phyloP scores from a whole-genome alignment of 805 yeast species.

The Wickerhamomyces hampshirensis region DNA sequence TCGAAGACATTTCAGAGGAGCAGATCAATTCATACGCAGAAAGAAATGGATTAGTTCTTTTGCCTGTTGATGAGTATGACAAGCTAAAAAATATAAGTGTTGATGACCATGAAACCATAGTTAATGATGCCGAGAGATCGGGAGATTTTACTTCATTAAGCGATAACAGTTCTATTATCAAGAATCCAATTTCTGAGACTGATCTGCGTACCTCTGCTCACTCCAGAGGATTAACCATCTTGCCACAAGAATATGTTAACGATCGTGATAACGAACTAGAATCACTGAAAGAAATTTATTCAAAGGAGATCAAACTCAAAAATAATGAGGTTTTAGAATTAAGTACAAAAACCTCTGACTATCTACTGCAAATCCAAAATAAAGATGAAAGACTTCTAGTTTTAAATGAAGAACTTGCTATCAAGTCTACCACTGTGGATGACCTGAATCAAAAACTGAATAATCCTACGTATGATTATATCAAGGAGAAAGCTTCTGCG shows the following conservation, averaged over 20 bases:
- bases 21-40: constrained; percentile 29
- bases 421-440: constrained; percentile 15
- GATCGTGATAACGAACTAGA: no score
- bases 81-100: constrained; percentile 1
- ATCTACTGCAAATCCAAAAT: no score
- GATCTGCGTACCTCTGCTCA: neutral
- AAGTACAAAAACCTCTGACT: no score
- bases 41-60: constrained; percentile 24
- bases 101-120: no score
- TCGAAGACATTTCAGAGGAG: constrained; percentile 14
- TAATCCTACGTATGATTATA: constrained; percentile 28
- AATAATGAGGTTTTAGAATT: neutral
- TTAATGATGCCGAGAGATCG: no score
- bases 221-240: constrained; percentile 4
- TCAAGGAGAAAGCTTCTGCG: constrained; percentile 25
- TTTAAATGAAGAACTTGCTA: constrained; percentile 5
- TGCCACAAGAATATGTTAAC: constrained; percentile 13
- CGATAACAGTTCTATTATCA: no score
- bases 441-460: constrained; percentile 12
- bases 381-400: no score
- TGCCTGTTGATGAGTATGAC: constrained; percentile 21
- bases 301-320: constrained; percentile 7
- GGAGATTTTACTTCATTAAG: no score
- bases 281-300: no score
- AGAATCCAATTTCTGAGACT: neutral